Evolutionary conservation across 1,139 yeast genomes (phyloP).

Genomic region (Yamadazyma atmosphaerica): DNA sequence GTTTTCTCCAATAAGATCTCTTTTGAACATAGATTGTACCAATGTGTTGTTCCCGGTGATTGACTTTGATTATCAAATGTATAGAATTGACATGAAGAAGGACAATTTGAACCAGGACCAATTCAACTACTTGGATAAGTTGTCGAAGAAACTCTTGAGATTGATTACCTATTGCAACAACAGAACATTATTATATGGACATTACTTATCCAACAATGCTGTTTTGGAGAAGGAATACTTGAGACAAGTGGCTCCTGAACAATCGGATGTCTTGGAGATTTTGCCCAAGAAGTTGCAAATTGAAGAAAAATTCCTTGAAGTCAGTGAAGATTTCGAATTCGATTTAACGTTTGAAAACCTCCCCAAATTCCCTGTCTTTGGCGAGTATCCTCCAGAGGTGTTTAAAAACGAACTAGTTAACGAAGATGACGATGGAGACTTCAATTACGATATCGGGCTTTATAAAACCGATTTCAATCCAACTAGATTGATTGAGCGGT

Average conservation of each 20-base stretch:
- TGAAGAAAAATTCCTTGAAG: slow-evolving; percentile 19
- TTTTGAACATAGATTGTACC: slow-evolving; percentile 37
- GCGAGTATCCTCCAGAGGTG: slow-evolving; percentile 13
- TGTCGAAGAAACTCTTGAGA: slow-evolving; percentile 24
- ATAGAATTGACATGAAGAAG: slow-evolving; percentile 17
- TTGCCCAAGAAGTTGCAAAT: slow-evolving; percentile 23
- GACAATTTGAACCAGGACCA: slow-evolving; percentile 20
- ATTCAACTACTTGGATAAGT: slow-evolving; percentile 17
- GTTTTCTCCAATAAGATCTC: slow-evolving; percentile 34
- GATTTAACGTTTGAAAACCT: slow-evolving; percentile 21
- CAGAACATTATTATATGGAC: slow-evolving; percentile 27
- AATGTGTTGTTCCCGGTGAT: slow-evolving; percentile 31
- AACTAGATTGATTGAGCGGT: slow-evolving; percentile 18
- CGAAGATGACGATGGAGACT: slow-evolving; percentile 8
- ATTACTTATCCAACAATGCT: slow-evolving; percentile 22
- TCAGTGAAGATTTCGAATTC: slow-evolving; percentile 15
- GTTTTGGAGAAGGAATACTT: slow-evolving; percentile 24
- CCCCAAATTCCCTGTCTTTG: slow-evolving; percentile 24
- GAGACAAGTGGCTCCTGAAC: slow-evolving; percentile 13
- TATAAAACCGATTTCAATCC: slow-evolving; percentile 30
- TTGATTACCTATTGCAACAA: slow-evolving; percentile 31
- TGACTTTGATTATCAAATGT: slow-evolving; percentile 29
- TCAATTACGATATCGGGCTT: slow-evolving; percentile 25
- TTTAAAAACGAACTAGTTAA: slow-evolving; percentile 6
- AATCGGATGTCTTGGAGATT: slow-evolving; percentile 21